These are phyloP conservation scores for Amaranthus hypochondriacus DNA, from an alignment of 148 eudicot genomes.

Conservation along the genomic window DNA sequence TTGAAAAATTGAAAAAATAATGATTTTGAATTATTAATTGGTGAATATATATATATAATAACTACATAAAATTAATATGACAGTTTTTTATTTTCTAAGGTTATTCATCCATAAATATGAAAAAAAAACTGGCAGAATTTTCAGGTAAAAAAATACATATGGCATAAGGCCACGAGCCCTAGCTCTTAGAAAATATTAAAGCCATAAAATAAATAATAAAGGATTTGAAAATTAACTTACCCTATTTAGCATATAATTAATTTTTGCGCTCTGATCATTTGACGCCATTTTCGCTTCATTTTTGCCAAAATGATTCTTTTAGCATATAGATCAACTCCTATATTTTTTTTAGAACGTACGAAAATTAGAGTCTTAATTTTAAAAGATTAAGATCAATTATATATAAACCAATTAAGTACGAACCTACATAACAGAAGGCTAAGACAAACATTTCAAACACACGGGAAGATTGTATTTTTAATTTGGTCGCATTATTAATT, in stretches of 20 bases:
- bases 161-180: not conserved
- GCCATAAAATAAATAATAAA: not conserved
- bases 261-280: constrained; percentile 1
- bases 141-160: constrained; percentile 8
- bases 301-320: no score
- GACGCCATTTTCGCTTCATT: constrained; percentile 6
- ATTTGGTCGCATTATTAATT: no score
- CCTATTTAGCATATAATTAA: not conserved
- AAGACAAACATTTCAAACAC: no score
- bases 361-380: no score
- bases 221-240: not conserved
- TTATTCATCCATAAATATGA: not conserved
- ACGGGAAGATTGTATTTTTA: no score
- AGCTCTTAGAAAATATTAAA: no score
- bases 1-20: not conserved
- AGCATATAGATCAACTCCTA: no score
- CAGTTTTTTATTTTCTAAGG: not conserved
- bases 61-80: not conserved
- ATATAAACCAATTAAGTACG: no score
- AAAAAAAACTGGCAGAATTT: constrained; percentile 5
- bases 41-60: not conserved
- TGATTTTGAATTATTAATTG: not conserved
- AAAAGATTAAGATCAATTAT: no score
- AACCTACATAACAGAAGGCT: no score
- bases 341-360: no score